Evolutionary conservation across 1,284 basidiomycete species (phyloP).

Genomic region (Cutaneotrichosporon curvatum): DNA sequence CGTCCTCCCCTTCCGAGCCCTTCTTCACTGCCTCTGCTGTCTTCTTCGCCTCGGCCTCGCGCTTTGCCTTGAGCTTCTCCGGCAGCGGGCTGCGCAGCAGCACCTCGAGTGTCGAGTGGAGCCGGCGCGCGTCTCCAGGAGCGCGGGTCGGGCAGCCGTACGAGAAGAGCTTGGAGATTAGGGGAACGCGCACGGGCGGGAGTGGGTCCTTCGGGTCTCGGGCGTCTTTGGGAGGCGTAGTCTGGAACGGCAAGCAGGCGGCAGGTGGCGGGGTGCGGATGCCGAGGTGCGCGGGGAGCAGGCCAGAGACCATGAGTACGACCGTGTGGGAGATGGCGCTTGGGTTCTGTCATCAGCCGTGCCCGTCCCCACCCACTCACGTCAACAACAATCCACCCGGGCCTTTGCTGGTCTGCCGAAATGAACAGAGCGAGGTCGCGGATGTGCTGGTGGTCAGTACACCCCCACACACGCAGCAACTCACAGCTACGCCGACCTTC

Average conservation of each 20-base stretch:
- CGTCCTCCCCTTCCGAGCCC: conserved; percentile 1
- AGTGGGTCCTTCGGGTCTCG: conserved; percentile 20
- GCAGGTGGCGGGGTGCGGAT: conserved; percentile 54
- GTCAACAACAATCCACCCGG: conserved; percentile 75
- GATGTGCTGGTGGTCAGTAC: conserved; percentile 58
- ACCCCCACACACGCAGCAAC: conserved; percentile 35
- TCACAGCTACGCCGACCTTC: conserved; percentile 66
- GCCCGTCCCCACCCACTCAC: conserved; percentile 47
- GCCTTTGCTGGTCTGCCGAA: conserved; percentile 64
- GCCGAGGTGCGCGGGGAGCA: conserved; percentile 62
- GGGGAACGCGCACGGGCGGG: conserved; percentile 52
- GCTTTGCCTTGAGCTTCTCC: conserved; percentile 61
- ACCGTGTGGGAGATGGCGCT: conserved; percentile 68
- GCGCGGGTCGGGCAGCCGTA: conserved; percentile 84
- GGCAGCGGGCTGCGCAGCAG: conserved; percentile 76
- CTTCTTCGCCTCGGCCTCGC: conserved; percentile 48
- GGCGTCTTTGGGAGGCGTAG: conserved; percentile 43
- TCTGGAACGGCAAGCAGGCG: conserved; percentile 55
- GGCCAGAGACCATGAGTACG: conserved; percentile 68
- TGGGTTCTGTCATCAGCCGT: conserved; percentile 54
- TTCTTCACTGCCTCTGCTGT: conserved; percentile 10
- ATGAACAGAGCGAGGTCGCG: conserved; percentile 75
- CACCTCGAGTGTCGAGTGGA: conserved; percentile 74
- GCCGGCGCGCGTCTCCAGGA: conserved; percentile 71
- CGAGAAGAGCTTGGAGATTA: conserved; percentile 73